Conservation (phyloP, 2,329 filamentous ascomycete genomes). For the Aspergillus quadrilineatus region DNA sequence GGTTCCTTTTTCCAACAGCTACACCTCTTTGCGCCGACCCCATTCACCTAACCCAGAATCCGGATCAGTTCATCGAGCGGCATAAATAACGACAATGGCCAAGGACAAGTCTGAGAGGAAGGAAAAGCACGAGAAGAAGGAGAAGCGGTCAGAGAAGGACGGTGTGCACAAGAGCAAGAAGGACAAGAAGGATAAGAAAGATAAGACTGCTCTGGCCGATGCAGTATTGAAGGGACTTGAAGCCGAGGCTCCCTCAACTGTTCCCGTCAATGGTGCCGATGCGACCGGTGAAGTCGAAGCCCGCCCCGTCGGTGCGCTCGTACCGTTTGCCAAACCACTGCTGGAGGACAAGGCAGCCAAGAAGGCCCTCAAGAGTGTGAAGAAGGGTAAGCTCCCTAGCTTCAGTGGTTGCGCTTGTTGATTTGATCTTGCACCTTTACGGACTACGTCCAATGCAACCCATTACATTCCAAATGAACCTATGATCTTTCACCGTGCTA, state of each 20-base stretch:
- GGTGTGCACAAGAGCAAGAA: conserved; percentile 49
- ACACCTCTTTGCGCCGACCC: conserved; percentile 15
- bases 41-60: conserved; percentile 12
- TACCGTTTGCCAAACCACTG: conserved; percentile 52
- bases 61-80: conserved; percentile 9
- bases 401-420: background rate
- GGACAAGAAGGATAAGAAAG: conserved; percentile 48
- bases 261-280: conserved; percentile 24
- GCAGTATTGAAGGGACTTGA: conserved; percentile 39
- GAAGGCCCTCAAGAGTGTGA: conserved; percentile 54
- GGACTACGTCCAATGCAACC: background rate
- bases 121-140: conserved; percentile 47
- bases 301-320: conserved; percentile 47
- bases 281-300: conserved; percentile 30
- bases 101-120: conserved; percentile 49
- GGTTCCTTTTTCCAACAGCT: conserved; percentile 11
- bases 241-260: conserved; percentile 25
- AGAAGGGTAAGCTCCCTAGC: conserved; percentile 44
- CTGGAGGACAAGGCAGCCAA: conserved; percentile 52
- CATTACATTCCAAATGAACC: background rate
- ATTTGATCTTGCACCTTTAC: background rate
- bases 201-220: conserved; percentile 39
- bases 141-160: conserved; percentile 48
- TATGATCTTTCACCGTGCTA: conserved; percentile 16
- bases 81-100: conserved; percentile 39